Evolutionary conservation across 805 yeast species (phyloP).

Genomic region (Metschnikowia baotianmanensis): DNA sequence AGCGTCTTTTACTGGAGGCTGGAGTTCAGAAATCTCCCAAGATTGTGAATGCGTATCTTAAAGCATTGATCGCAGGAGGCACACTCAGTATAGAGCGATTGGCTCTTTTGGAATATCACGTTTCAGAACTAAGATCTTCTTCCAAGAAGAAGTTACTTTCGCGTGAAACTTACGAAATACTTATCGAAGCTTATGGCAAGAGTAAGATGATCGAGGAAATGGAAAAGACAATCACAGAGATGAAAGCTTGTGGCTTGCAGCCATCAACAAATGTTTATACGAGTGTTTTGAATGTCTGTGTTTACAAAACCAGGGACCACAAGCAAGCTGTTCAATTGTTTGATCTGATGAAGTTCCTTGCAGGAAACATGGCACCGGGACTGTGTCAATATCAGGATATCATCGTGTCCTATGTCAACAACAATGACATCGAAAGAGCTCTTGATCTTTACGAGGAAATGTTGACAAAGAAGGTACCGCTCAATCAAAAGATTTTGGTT

Average conservation of each 20-base stretch:
- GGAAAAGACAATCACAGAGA: slow-evolving; percentile 34
- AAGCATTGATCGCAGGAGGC: slow-evolving; percentile 29
- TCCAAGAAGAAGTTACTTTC: slow-evolving; percentile 29
- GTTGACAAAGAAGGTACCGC: slow-evolving; percentile 28
- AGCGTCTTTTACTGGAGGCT: slow-evolving; percentile 33
- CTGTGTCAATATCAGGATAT: slow-evolving; percentile 66
- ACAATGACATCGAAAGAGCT: slow-evolving; percentile 67
- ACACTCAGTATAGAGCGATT: slow-evolving; percentile 22
- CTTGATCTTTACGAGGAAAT: slow-evolving; percentile 75
- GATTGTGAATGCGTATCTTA: slow-evolving; percentile 38
- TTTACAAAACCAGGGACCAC: slow-evolving; percentile 47
- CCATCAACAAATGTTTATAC: slow-evolving; percentile 51
- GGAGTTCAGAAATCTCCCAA: slow-evolving; percentile 28
- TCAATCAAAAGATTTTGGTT: slow-evolving; percentile 41
- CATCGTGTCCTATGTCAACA: slow-evolving; percentile 61
- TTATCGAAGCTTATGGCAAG: slow-evolving; percentile 48
- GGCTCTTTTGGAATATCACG: slow-evolving; percentile 31
- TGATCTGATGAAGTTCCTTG: slow-evolving; percentile 80
- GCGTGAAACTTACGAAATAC: slow-evolving; percentile 40
- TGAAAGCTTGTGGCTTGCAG: slow-evolving; percentile 35
- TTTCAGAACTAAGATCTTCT: slow-evolving; percentile 23
- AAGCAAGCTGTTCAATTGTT: slow-evolving; percentile 70
- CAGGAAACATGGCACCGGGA: slow-evolving; percentile 65
- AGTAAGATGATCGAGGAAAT: slow-evolving; percentile 35
- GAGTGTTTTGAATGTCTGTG: slow-evolving; percentile 59